A percentile compares a stretch with the other conserved stretches of the same genome.
phyloP scores from a whole-genome alignment of 1,284 basidiomycete genomes.

The Wallemia ichthyophaga region DNA sequence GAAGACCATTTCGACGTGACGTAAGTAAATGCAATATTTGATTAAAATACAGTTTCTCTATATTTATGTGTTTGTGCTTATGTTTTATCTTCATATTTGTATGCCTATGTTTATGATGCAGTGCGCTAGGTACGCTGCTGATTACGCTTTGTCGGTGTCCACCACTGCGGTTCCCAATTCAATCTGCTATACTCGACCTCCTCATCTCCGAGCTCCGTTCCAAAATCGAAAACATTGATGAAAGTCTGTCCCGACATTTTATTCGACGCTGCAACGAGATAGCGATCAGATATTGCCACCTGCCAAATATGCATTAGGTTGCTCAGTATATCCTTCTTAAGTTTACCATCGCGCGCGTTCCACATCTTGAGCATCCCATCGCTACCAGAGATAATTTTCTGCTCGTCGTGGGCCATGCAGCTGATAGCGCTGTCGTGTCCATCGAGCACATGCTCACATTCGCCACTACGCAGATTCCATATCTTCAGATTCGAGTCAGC shows the following conservation, averaged over 20 bases:
- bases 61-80: no score
- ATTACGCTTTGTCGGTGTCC: no score
- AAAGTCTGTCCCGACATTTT: slow-evolving; percentile 27
- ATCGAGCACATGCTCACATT: slow-evolving; percentile 43
- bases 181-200: background rate
- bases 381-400: slow-evolving; percentile 71
- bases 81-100: no score
- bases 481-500: slow-evolving; percentile 73
- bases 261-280: slow-evolving; percentile 74
- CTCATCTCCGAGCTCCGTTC: background rate
- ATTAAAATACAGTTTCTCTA: no score
- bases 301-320: slow-evolving; percentile 84
- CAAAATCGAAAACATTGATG: background rate
- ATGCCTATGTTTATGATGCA: no score
- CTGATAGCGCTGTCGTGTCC: slow-evolving; percentile 82
- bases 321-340: slow-evolving; percentile 54
- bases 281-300: slow-evolving; percentile 66
- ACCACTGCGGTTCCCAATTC: background rate
- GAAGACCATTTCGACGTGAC: no score
- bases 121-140: no score
- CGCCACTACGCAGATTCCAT: slow-evolving; percentile 61
- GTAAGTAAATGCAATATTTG: no score
- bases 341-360: slow-evolving; percentile 57
- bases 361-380: slow-evolving; percentile 94
- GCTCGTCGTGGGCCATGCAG: slow-evolving; percentile 88